A percentile compares a stretch with the other conserved stretches of the same genome.
phyloP scores from a whole-genome alignment of 192 early-diverging fungal species.

The Thamnidium elegans region DNA sequence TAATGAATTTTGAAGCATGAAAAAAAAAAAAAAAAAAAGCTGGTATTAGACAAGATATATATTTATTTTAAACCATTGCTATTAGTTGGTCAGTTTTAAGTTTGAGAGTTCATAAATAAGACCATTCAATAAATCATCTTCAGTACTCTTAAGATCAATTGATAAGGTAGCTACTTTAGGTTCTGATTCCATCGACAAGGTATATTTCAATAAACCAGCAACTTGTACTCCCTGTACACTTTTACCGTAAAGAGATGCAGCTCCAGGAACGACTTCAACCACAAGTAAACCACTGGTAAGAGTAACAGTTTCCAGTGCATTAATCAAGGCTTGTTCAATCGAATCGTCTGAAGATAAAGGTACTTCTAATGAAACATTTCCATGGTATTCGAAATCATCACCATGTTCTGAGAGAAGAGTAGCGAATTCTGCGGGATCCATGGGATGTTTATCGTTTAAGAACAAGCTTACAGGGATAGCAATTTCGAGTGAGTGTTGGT shows the following conservation, averaged over 20 bases:
- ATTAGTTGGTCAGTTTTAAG: not conserved
- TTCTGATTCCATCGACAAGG: conserved; percentile 19
- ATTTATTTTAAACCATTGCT: not conserved
- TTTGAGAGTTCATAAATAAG: conserved; percentile 12
- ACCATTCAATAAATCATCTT: conserved; percentile 51
- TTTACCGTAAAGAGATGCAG: conserved; percentile 58
- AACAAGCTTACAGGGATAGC: conserved; percentile 47
- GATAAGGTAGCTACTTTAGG: conserved; percentile 36
- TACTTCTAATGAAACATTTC: conserved; percentile 37
- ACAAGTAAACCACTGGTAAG: conserved; percentile 48
- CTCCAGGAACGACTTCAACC: conserved; percentile 55
- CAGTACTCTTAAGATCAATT: conserved; percentile 55
- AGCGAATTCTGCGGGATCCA: conserved; percentile 50
- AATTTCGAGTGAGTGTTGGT: conserved; percentile 39
- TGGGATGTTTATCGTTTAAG: conserved; percentile 36
- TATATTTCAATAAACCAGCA: conserved; percentile 54
- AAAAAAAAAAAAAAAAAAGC: no score
- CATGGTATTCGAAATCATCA: conserved; percentile 46
- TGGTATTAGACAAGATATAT: not conserved
- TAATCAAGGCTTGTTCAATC: conserved; percentile 41
- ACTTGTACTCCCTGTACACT: conserved; percentile 54
- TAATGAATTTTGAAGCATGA: no score
- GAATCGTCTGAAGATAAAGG: conserved; percentile 24
- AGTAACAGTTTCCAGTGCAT: conserved; percentile 47
- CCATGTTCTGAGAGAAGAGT: conserved; percentile 41